A percentile compares a stretch with the other conserved stretches of the same genome.
Evolutionary conservation across 108 stramenopile species (phyloP).

Genomic region (Phaeodactylum tricornutum): DNA sequence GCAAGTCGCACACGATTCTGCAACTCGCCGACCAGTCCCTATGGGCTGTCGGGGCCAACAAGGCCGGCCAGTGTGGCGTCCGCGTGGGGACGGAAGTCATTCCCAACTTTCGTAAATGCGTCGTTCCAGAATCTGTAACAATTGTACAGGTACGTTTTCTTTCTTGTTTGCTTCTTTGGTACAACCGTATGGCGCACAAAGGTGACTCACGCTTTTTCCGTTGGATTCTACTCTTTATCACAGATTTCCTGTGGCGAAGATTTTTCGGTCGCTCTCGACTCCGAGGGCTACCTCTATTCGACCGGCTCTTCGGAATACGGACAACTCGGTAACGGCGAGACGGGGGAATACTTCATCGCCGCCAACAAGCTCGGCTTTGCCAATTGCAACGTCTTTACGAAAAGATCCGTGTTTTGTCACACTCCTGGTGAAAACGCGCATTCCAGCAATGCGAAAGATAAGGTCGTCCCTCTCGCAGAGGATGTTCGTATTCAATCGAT

Average conservation of each 20-base stretch:
- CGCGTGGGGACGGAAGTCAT: conserved; percentile 23
- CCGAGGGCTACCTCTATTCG: conserved; percentile 65
- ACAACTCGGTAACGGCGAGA: conserved; percentile 81
- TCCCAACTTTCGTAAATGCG: conserved; percentile 32
- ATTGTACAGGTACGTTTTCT: conserved; percentile 34
- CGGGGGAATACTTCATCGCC: conserved; percentile 77
- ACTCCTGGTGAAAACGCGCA: conserved; percentile 22
- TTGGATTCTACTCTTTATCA: conserved; percentile 1
- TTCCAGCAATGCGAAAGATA: conserved; percentile 15
- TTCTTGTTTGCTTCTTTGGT: conserved; percentile 3
- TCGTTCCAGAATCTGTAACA: conserved; percentile 12
- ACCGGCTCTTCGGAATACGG: conserved; percentile 75
- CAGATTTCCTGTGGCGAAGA: conserved; percentile 77
- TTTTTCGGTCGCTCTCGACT: conserved; percentile 64
- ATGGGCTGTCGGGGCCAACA: conserved; percentile 60
- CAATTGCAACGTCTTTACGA: conserved; percentile 53
- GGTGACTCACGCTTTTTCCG: not conserved
- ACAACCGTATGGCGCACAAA: not conserved
- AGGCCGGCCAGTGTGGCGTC: conserved; percentile 69
- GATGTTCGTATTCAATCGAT: conserved; percentile 45
- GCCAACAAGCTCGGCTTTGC: conserved; percentile 73
- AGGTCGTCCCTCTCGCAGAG: conserved; percentile 20
- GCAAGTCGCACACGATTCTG: conserved; percentile 73
- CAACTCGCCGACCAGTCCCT: conserved; percentile 37
- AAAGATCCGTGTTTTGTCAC: conserved; percentile 42